A percentile compares a stretch with the other conserved stretches of the same genome.
These are phyloP conservation scores for Fusarium lateritium DNA, from an alignment of 2,329 filamentous ascomycete species.

Conservation along the genomic window DNA sequence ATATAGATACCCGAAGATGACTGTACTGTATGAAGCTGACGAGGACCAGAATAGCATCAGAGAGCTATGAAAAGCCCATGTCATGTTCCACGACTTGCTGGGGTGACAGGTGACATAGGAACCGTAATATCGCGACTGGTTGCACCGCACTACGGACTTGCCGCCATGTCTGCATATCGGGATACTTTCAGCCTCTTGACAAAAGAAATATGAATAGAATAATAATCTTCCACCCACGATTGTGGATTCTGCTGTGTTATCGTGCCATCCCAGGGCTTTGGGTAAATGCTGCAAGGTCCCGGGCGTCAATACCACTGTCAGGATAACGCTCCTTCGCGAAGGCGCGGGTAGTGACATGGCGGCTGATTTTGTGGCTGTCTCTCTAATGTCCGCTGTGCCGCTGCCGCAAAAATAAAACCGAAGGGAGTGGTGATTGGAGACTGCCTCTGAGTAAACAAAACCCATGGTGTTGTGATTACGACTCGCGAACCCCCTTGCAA, in stretches of 20 bases:
- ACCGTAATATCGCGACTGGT: slow-evolving; percentile 22
- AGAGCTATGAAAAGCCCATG: slow-evolving; percentile 10
- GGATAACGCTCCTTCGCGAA: slow-evolving; percentile 24
- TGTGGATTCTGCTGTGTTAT: slow-evolving; percentile 15
- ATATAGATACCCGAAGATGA: neutral
- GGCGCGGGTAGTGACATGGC: slow-evolving; percentile 39
- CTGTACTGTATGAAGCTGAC: neutral
- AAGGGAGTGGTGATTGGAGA: slow-evolving; percentile 44
- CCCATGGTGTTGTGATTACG: slow-evolving; percentile 37
- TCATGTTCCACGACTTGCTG: slow-evolving; percentile 21
- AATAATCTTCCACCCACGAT: slow-evolving; percentile 1
- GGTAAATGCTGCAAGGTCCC: slow-evolving; percentile 39
- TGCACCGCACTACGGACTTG: slow-evolving; percentile 17
- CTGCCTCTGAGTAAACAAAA: slow-evolving; percentile 27
- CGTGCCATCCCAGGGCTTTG: slow-evolving; percentile 26
- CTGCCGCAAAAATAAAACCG: slow-evolving; percentile 23
- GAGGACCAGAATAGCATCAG: slow-evolving; percentile 35
- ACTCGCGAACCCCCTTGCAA: slow-evolving; percentile 32
- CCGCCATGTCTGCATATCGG: slow-evolving; percentile 23
- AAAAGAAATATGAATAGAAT: neutral
- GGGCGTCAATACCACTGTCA: slow-evolving; percentile 27
- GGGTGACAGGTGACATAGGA: slow-evolving; percentile 15
- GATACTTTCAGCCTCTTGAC: neutral
- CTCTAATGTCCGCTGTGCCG: slow-evolving; percentile 6
- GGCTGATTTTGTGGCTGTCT: slow-evolving; percentile 28